Conservation (phyloP, 1,284 basidiomycete species). For the Sanghuangporus sanghuang region DNA sequence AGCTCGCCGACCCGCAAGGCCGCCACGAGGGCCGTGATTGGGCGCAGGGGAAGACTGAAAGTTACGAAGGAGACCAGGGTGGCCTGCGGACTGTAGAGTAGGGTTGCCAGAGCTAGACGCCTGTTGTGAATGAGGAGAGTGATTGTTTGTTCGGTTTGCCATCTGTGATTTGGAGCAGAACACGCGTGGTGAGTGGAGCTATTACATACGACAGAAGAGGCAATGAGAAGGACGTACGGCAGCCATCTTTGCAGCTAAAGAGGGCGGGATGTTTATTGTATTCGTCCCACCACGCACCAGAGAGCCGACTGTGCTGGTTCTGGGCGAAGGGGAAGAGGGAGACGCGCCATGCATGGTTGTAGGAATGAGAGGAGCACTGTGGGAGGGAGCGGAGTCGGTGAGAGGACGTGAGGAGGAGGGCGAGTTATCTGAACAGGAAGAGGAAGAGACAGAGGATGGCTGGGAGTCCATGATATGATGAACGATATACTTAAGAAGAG, state of each 20-base stretch:
- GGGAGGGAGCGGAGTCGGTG: neutral
- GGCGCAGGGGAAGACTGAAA: slow-evolving; percentile 24
- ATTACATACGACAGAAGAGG: neutral
- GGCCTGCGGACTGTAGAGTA: slow-evolving; percentile 17
- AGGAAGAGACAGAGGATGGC: neutral
- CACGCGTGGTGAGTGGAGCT: slow-evolving; percentile 1
- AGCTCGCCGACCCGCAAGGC: slow-evolving; percentile 47
- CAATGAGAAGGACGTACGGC: slow-evolving; percentile 46
- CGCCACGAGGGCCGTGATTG: slow-evolving; percentile 23
- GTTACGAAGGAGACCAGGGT: slow-evolving; percentile 23
- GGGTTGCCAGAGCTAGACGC: slow-evolving; percentile 30
- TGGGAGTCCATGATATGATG: slow-evolving; percentile 2
- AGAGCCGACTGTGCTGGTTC: slow-evolving; percentile 34
- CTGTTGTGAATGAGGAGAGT: slow-evolving; percentile 24
- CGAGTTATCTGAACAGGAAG: neutral
- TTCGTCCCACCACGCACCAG: slow-evolving; percentile 32
- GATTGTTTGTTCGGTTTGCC: slow-evolving; percentile 43
- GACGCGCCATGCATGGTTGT: neutral
- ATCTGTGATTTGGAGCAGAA: slow-evolving; percentile 35
- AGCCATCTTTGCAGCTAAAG: slow-evolving; percentile 90
- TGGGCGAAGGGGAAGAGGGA: slow-evolving; percentile 23
- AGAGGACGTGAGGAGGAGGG: neutral
- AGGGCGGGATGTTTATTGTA: slow-evolving; percentile 77
- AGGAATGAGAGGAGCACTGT: neutral
- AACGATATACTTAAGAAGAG: no score